Evolutionary conservation across 192 early-diverging fungal species (phyloP), one percentile per base, ranked within the genome.

Genomic region (Coemansia sp.): DNA sequence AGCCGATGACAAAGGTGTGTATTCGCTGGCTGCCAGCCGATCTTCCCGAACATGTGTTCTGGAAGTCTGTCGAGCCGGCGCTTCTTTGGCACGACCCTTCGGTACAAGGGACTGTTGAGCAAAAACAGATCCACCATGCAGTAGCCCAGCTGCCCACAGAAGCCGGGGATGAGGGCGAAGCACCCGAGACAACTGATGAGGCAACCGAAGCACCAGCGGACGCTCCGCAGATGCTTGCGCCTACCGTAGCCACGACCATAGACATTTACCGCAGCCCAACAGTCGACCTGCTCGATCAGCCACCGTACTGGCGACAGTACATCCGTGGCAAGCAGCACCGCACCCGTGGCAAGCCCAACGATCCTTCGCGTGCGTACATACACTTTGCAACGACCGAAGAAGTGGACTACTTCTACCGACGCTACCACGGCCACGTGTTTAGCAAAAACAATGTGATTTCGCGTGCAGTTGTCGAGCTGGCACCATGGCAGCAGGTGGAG

Each of bases 1-100:
- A 30, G 44, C 65, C 52, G 22, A n/a, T 43, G 0, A 63, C 64
- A 25, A 76, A 76, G 55, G 56, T 76, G n/a, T 66, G 67, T 33
- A 54, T 76, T 18, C 67, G 73, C 53, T 70, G 73, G 73, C 52
- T 76, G 44, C 74, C 74, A 13, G 53, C 59, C 12, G 68, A 71
- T 30, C 61, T 78, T 2, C 74, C 74, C 33, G 74, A 78, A 21
- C 68, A 78, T 21, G 68, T 78, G 40, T 71, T 78, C 45, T 78
- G 75, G 75, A 62, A 40, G 13, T 59, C 75, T 0, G 57, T 59
- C 2, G 75, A 78, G 59, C 40, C 75, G 1, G 56, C 75, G 0
- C 57, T 78, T 18, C 75, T 65, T 9, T 78, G 75, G 75, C 71
- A 67, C 18, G 61, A 64, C 25, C 41, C 65, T 4, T 40, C 44